Conservation (phyloP, 345 rosid genomes). For the Triadica sebifera region DNA sequence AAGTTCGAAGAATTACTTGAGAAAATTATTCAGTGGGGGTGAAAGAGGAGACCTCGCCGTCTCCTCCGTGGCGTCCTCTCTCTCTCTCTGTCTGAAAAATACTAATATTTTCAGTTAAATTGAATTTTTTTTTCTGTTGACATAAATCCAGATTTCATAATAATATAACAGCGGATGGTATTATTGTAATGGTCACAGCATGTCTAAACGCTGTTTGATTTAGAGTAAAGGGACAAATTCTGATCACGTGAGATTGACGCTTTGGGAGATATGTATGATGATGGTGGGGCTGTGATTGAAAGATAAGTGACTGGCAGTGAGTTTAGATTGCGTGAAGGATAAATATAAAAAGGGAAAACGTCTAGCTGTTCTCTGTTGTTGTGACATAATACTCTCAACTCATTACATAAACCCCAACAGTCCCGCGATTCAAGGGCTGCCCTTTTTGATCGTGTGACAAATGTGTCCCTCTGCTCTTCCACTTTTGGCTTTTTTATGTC, state of each 20-base stretch:
- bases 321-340: background rate
- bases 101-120: background rate
- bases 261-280: background rate
- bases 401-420: background rate
- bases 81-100: background rate
- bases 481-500: background rate
- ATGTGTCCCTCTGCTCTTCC: background rate
- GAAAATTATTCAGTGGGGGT: background rate
- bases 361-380: background rate
- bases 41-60: constrained; percentile 4
- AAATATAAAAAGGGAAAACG: background rate
- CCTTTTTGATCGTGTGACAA: background rate
- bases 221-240: background rate
- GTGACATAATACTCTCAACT: background rate
- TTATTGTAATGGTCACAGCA: background rate
- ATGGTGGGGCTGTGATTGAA: background rate
- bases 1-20: background rate
- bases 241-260: background rate
- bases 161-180: background rate
- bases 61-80: too few species aligned
- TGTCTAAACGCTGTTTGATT: too few species aligned
- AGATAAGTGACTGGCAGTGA: background rate
- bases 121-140: background rate
- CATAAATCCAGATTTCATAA: background rate
- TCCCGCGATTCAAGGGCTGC: constrained; percentile 10